phyloP scores from a whole-genome alignment of 106 monocot species.

The Dioscorea zingiberensis region DNA sequence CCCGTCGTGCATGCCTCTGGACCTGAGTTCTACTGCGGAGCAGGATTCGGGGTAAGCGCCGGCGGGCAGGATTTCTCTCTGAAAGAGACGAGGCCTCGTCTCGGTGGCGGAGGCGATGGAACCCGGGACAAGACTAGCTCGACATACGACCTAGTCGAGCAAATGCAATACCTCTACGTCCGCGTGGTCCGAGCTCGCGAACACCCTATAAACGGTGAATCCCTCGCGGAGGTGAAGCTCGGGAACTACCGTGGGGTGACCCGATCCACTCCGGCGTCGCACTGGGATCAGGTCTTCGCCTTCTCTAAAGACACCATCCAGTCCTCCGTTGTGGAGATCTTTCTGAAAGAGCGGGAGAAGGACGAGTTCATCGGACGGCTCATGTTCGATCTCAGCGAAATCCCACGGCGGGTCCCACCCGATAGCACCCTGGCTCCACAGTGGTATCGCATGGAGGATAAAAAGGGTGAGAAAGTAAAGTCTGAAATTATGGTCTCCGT shows the following conservation, averaged over 20 bases:
- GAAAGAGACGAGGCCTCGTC: slow-evolving; percentile 49
- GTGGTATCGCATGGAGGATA: slow-evolving; percentile 65
- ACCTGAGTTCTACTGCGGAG: slow-evolving; percentile 10
- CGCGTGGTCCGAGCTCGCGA: slow-evolving; percentile 49
- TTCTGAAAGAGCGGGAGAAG: slow-evolving; percentile 42
- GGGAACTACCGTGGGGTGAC: slow-evolving; percentile 75
- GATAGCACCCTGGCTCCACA: slow-evolving; percentile 81
- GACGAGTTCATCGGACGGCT: slow-evolving; percentile 57
- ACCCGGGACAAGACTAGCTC: slow-evolving; percentile 30
- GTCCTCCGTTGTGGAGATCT: slow-evolving; percentile 52
- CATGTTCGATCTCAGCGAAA: slow-evolving; percentile 56
- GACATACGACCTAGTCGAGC: slow-evolving; percentile 59
- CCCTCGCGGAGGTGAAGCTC: slow-evolving; percentile 51
- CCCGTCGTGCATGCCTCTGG: too few species aligned
- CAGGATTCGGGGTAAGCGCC: background rate
- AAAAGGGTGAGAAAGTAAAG: slow-evolving; percentile 27
- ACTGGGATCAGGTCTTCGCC: slow-evolving; percentile 77
- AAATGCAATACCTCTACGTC: slow-evolving; percentile 59
- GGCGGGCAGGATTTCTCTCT: slow-evolving; percentile 39
- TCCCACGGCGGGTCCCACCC: slow-evolving; percentile 59
- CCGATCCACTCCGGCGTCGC: slow-evolving; percentile 8
- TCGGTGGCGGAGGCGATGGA: slow-evolving; percentile 20
- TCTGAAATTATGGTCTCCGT: slow-evolving; percentile 67
- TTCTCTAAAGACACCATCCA: slow-evolving; percentile 68
- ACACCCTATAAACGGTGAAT: slow-evolving; percentile 9